phyloP scores from a whole-genome alignment of 208 protist genomes.

The Naegleria fowleri region DNA sequence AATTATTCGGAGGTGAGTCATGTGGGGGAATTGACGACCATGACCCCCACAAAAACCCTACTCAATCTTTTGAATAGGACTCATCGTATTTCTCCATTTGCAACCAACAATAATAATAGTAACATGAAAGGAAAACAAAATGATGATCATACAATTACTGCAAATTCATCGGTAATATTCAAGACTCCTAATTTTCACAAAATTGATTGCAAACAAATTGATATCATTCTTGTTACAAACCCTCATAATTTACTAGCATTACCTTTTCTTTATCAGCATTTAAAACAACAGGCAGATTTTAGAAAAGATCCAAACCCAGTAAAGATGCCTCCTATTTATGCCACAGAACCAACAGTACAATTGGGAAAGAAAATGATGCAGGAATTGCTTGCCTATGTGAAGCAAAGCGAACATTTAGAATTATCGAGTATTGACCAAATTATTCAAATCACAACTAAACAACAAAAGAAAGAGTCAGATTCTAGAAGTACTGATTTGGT shows the following conservation, averaged over 20 bases:
- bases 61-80: neutral
- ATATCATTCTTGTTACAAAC: neutral
- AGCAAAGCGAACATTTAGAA: neutral
- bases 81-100: neutral
- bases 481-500: neutral
- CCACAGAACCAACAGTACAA: conserved; percentile 21
- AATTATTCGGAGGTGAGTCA: too few species aligned
- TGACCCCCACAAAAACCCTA: neutral
- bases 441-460: neutral
- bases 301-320: neutral
- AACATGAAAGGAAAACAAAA: neutral
- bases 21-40: neutral
- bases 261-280: neutral
- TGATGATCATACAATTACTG: neutral
- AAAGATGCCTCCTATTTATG: neutral
- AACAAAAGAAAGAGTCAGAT: neutral
- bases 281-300: neutral
- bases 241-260: neutral
- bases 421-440: neutral
- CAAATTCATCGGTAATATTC: neutral
- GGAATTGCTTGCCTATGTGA: neutral
- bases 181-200: neutral
- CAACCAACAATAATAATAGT: neutral
- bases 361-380: conserved; percentile 3
- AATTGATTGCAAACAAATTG: neutral